Base-by-base conservation (phyloP, 768 basidiomycete genomes). In the Agaricus subrufescens region DNA sequence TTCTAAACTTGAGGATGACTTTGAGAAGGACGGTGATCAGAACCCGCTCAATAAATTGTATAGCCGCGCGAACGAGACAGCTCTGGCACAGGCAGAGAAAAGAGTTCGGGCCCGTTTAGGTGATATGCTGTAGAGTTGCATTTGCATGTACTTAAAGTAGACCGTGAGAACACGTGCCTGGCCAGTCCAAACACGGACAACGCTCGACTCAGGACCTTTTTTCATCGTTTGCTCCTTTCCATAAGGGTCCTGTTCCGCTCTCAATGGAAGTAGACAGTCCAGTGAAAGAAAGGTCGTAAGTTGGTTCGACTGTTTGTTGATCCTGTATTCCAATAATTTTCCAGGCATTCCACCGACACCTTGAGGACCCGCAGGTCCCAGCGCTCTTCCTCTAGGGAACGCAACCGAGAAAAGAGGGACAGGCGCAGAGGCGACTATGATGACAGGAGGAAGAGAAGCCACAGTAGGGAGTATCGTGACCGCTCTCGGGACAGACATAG, bases 281-380 rank as follows among this genome's bases (percentile, higher is more conserved):
- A 42, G 82, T 83, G 44, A 75, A 77, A 62, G 78, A 74, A 62
- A 84, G 79, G 64, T 85, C 84, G 85, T 87, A 63, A 55, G 84
- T 77, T 27, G 44, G 26, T 23, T 9, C 14, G 39, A 44, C 45
- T 46, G 45, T 49, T 45, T 34, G 40, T 52, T 37, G 34, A 34
- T 25, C 30, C 51, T 39, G 43, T 58, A 50, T 55, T 53, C 30
- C 46, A 31, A 51, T 59, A 55, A 27, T 46, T 57, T 59, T 84
- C 87, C 62, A 86, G 86, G 66, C 82, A 83, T 67, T 90, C 89
- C 3, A 84, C 84, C 38, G 89, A 90, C 67, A 91, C 89, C 9
- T 82, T 84, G 61, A 83, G 81, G 44, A 90, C 88, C 23, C 79
- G 76, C 61, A 79, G 80, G 57, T 91, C 89, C 46, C 87, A 89